A percentile compares a stretch with the other conserved stretches of the same genome.
Conservation (phyloP, 805 yeast species). For the Candida ipomoeae region DNA sequence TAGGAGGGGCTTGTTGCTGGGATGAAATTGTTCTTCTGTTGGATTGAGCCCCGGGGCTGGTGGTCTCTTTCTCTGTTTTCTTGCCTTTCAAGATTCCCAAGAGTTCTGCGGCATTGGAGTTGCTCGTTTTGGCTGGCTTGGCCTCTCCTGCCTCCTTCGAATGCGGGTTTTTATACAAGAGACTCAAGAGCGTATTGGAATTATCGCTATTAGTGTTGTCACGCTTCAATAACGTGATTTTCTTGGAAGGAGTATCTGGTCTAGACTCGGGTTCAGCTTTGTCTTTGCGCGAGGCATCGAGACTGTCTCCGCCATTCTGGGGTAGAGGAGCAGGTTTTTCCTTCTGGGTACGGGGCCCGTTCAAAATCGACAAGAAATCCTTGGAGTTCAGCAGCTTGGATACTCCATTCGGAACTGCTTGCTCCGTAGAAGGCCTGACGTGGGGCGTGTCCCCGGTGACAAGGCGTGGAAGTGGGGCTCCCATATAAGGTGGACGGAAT, state of each 20-base stretch:
- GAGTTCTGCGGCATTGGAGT: constrained; percentile 12
- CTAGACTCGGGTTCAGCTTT: background rate
- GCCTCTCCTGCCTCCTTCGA: constrained; percentile 4
- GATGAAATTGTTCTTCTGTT: background rate
- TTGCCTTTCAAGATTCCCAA: constrained; percentile 17
- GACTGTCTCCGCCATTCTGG: background rate
- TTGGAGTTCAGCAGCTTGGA: background rate
- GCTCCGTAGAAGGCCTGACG: background rate
- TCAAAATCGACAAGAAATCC: constrained; percentile 11
- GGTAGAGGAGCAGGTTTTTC: background rate
- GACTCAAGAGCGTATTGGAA: constrained; percentile 14
- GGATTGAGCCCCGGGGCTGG: background rate
- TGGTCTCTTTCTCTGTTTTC: background rate
- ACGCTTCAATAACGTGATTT: constrained; percentile 16
- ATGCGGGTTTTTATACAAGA: constrained; percentile 14
- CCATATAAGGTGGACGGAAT: constrained; percentile 10
- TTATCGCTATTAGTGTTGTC: constrained; percentile 11
- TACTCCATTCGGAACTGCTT: background rate
- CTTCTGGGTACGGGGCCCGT: background rate
- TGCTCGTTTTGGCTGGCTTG: background rate
- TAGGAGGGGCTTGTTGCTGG: background rate
- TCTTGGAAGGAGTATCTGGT: constrained; percentile 13
- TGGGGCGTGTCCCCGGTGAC: background rate
- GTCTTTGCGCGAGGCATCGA: background rate
- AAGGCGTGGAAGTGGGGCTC: background rate